Evolutionary conservation across 768 basidiomycete genomes (phyloP), one percentile per base, ranked within the genome.

Genomic region (Artomyces pyxidatus): DNA sequence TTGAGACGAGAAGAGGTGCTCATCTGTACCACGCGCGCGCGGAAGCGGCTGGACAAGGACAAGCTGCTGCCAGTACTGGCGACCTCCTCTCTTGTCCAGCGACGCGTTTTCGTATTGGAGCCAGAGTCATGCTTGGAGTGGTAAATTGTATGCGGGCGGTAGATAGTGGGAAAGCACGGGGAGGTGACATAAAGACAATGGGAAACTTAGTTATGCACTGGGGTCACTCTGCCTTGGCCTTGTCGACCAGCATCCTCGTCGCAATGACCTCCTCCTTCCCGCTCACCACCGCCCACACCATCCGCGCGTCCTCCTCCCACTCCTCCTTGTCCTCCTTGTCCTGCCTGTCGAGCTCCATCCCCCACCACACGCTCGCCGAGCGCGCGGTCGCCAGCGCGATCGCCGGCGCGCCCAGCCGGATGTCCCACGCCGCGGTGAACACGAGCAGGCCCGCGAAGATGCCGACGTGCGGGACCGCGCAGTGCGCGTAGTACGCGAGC

Each of bases 401-500:
- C 0, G 54, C 30, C 10, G 29, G 29, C 2, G 21, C 43, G 1
- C 52, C 49, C 21, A 51, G 16, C 8, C 17, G 14, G 42, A 44
- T 42, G 1, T 10, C n/a, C 2, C 49, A 47, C 2, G 48, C 26
- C 16, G 26, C 29, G 0, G 37, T 28, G 0, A n/a, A 30, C 7
- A 26, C 16, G 12, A 56, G n/a, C 6, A 19, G 38, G 26, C 44
- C 51, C 12, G 39, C 32, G 38, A 54, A 56, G 12, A 54, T 53
- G 26, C 45, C 49, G 21, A 48, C 28, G 47, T 54, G 52, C 3
- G 49, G 42, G n/a, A n/a, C 40, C 8, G 55, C 52, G 6, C 46
- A 45, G 39, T 56, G 52, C 19, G 52, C 52, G 45, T 56, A 53
- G 43, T 50, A 40, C 38, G 52, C 55, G 42, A 56, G 55, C 12